Evolutionary conservation across 768 basidiomycete species (phyloP).

Genomic region (Hebeloma cylindrosporum): DNA sequence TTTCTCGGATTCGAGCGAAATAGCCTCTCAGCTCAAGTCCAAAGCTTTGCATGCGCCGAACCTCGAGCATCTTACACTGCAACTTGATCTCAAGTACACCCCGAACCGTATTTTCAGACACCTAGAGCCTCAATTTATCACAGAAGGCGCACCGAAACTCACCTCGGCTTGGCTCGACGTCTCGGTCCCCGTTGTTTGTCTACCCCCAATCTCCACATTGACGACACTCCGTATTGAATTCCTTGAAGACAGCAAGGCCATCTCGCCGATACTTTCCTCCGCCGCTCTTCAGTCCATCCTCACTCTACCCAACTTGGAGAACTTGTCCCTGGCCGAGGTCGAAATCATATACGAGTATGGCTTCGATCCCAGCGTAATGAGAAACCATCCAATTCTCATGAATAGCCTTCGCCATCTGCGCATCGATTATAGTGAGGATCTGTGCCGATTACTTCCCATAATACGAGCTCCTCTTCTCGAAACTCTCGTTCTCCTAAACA

Average conservation of each 20-base stretch:
- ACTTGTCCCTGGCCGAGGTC: neutral
- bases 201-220: neutral
- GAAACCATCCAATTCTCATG: too few species aligned
- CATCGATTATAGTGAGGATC: neutral
- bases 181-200: neutral
- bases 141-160: neutral
- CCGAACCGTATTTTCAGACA: too few species aligned
- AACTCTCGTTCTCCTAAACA: neutral
- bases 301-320: neutral
- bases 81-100: too few species aligned
- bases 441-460: neutral
- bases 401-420: neutral
- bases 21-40: too few species aligned
- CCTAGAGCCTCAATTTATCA: neutral
- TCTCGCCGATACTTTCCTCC: neutral
- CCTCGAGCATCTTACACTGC: too few species aligned
- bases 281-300: neutral
- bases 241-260: neutral
- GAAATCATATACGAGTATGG: neutral
- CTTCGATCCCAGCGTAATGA: neutral
- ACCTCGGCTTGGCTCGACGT: neutral
- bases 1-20: too few species aligned
- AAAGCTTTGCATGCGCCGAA: too few species aligned
- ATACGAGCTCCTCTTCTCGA: slow-evolving; percentile 2
- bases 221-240: neutral